Conservation (phyloP, 805 yeast species). For the Metschnikowia anglica region DNA sequence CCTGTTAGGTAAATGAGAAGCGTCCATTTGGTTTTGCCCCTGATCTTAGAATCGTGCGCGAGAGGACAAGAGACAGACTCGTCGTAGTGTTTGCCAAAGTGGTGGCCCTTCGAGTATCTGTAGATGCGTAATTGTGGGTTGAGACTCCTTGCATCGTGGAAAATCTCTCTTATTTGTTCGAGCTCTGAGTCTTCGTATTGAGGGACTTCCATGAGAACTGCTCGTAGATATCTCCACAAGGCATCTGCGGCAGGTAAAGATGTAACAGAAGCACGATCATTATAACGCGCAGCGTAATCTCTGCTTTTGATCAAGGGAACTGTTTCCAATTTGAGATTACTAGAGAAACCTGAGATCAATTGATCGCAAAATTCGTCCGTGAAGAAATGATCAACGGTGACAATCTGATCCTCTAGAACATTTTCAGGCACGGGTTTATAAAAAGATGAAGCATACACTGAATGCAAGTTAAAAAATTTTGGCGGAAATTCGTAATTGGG, state of each 20-base stretch:
- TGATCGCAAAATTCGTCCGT: slow-evolving; percentile 38
- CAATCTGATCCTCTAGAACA: slow-evolving; percentile 37
- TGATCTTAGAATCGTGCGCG: slow-evolving; percentile 23
- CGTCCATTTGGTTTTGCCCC: slow-evolving; percentile 58
- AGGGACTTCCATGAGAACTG: slow-evolving; percentile 29
- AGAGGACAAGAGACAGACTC: slow-evolving; percentile 46
- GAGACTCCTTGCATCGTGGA: slow-evolving; percentile 45
- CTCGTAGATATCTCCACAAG: slow-evolving; percentile 45
- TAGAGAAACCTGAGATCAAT: slow-evolving; percentile 32
- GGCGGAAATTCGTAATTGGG: slow-evolving; percentile 22
- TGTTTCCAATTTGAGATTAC: slow-evolving; percentile 34
- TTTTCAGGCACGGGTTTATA: slow-evolving; percentile 25
- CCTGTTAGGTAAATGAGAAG: slow-evolving; percentile 57
- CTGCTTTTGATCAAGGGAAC: slow-evolving; percentile 50
- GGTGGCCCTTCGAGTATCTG: slow-evolving; percentile 55
- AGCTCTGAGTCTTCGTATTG: slow-evolving; percentile 31
- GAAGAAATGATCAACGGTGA: slow-evolving; percentile 42
- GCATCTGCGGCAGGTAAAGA: slow-evolving; percentile 39
- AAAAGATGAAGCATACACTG: slow-evolving; percentile 13
- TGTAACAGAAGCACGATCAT: slow-evolving; percentile 47
- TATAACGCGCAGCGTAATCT: slow-evolving; percentile 56
- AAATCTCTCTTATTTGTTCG: slow-evolving; percentile 25
- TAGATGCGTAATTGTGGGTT: slow-evolving; percentile 58
- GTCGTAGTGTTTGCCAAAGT: slow-evolving; percentile 61
- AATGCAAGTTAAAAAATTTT: slow-evolving; percentile 15